These are phyloP conservation scores for Parathielavia hyrcaniae DNA, from an alignment of 495 filamentous ascomycete species.

Conservation along the genomic window DNA sequence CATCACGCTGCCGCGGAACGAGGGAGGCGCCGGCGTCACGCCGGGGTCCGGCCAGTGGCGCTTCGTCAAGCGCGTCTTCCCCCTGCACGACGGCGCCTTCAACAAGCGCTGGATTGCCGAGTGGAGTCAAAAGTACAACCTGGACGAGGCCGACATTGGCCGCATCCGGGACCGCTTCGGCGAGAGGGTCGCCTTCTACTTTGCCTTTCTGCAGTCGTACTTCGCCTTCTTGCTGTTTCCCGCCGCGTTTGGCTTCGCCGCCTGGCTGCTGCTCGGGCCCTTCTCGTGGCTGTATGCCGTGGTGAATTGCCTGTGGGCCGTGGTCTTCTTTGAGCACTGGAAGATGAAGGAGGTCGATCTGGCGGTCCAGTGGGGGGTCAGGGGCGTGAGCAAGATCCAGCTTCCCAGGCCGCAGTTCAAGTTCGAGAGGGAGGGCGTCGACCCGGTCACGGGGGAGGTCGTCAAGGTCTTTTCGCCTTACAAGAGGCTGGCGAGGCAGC, in stretches of 20 bases:
- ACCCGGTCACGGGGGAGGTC: conserved; percentile 80
- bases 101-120: conserved; percentile 87
- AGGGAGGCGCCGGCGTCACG: conserved; percentile 87
- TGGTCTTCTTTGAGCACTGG: conserved; percentile 94
- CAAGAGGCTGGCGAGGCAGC: conserved; percentile 70
- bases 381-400: conserved; percentile 77
- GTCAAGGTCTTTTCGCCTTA: conserved; percentile 69
- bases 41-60: conserved; percentile 65
- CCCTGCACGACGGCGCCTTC: conserved; percentile 79
- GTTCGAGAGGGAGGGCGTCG: conserved; percentile 65
- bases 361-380: conserved; percentile 85
- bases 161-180: conserved; percentile 84
- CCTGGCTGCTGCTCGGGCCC: conserved; percentile 75
- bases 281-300: conserved; percentile 81
- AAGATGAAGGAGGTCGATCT: conserved; percentile 89
- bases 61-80: conserved; percentile 75
- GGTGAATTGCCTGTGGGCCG: conserved; percentile 77
- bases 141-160: conserved; percentile 70
- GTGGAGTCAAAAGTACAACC: conserved; percentile 76
- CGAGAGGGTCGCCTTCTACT: conserved; percentile 94
- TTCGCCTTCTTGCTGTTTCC: conserved; percentile 81
- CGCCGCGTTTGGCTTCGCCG: conserved; percentile 70
- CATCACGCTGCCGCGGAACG: conserved; percentile 71
- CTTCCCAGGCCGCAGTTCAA: conserved; percentile 68
- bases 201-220: conserved; percentile 91